Evolutionary conservation across 257 asterid species (phyloP), one percentile per base, ranked within the genome.

Genomic region (Salvia rosmarinus): DNA sequence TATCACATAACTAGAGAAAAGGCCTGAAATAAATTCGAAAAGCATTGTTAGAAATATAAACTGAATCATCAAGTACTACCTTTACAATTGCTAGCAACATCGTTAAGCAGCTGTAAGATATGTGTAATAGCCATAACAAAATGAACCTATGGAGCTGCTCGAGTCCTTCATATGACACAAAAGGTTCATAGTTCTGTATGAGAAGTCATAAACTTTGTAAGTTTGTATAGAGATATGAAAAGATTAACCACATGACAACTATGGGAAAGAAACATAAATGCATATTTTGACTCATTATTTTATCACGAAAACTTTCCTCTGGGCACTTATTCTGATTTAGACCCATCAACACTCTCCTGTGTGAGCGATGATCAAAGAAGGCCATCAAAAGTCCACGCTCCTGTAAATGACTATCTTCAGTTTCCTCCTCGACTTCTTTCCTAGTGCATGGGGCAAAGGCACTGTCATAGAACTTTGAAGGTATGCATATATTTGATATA

Each of bases 111-210:
- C 99, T 95, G 81, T 95, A 95, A 51, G 98, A 83, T 73, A 95
- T 77, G 72, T 95, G 98, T 91, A 70, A 91, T 72, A 28, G 99
- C 98, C 99, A 95, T 95, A 77, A 91, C 95, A 75, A 95, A 81
- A 95, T 91, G 88, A 95, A 95, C 51, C 99, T 89, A 68, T 95
- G 98, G 71, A 95, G 96, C 72, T 95, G 97, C 86, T 95, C 99
- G 28, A 95, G 97, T 75, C 98, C 99, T 87, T 95, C 99, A 75
- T 91, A 89, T 9, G 99, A 95, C 63, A 91, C 88, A 78, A 95
- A 95, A 2, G 99, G 97, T 67, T 95, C 99, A 28, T 88, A 74
- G 72, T 83, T 72, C 99, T 95, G 98, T 80, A 70, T 12, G 20
- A 40, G 44, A 78, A 70, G 64, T 19, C 49, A 37, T 39, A 35